Base-by-base conservation (phyloP, 257 asterid species). In the Leptodermis oblonga region DNA sequence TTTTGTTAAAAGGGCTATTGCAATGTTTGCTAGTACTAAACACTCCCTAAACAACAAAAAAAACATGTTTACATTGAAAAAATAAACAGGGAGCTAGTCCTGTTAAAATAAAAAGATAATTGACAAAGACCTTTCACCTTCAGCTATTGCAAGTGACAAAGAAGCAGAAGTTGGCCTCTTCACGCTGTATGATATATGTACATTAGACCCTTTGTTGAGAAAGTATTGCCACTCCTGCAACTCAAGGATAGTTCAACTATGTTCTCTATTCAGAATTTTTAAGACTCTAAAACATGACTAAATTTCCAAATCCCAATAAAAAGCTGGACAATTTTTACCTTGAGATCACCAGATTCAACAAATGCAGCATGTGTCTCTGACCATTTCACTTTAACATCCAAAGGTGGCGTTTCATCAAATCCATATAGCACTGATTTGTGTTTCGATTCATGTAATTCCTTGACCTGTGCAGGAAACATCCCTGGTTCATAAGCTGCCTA, bases 211-310 rank as follows among this genome's bases (percentile, higher is more conserved):
- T 51, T 64, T 20, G 73, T 74, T 74, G 17, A 74, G 74, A 51
- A 68, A 74, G 59, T 59, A 74, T 42, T 60, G 70, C 78, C 78
- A 74, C 65, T 30, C 74, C 78, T 74, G 73, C 17, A 49, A 48
- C 14, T 12, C 55, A 49, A 68, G 33, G 33, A 60, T 59, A 12
- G 8, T 13, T 53, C 41, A 59, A 70, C 34, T 17, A 41, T 43
- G 13, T 22, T 37, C 63, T 42, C 18, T 6, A 37, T 37, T 9
- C 20, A 62, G 22, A 23, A 7, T 4, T 1, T 22, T 5, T 23
- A 48, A 36, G 15, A 22, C 31, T 30, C 31, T 10, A 34, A n/a
- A 23, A 48, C 51, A 25, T 26, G 28, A 25, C 3, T 37, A 22
- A 25, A 11, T 61, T 51, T 8, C 45, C 30, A 60, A 34, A 20